Evolutionary conservation across 2,329 filamentous ascomycete genomes (phyloP), one percentile per base, ranked within the genome.

Genomic region (Penicillium sp.): DNA sequence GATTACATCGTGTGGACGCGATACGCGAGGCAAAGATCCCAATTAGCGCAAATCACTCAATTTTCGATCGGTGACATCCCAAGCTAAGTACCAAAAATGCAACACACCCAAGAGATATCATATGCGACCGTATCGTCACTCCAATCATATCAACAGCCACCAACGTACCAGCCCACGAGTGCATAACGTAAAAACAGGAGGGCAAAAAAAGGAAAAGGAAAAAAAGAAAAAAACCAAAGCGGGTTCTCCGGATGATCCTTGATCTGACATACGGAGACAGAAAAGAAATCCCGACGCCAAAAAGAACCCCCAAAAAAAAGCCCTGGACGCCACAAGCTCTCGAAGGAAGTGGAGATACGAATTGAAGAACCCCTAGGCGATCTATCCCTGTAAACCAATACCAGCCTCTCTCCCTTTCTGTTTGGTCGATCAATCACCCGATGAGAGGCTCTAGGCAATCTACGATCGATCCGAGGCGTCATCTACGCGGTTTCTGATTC

Each of bases 61-160:
- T 33, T 19, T 35, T 6, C 43, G 27, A 31, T 31, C 25, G 27
- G 43, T 33, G 44, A 33, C 13, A 31, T 31, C 31, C 12, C 6
- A 31, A 31, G 31, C 12, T 31, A 31, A 13, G 15, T 23, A 35
- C 13, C 45, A 23, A 35, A 48, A n/a, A 35, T 53, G 31, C n/a
- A 21, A 33, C n/a, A 23, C 50, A 64, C 55, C 44, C 67, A 57
- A 69, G 61, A 69, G 68, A 73, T 70, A 66, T 73, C 69, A 72
- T 73, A 71, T 72, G 70, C 69, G 70, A 53, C 58, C 49, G 9
- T 48, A 10, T 13, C 27, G 55, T 58, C 60, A 55, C 61, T 55
- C 63, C 66, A 65, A 45, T 44, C 29, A 52, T n/a, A 13, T 17
- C 15, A 23, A 13, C 25, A 31, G 25, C 25, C 33, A 38, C 48